Percentiles rank a stretch among this genome's conserved stretches.
These are phyloP conservation scores for Astragalus membranaceus DNA, from an alignment of 306 rosid species.

Conservation along the genomic window DNA sequence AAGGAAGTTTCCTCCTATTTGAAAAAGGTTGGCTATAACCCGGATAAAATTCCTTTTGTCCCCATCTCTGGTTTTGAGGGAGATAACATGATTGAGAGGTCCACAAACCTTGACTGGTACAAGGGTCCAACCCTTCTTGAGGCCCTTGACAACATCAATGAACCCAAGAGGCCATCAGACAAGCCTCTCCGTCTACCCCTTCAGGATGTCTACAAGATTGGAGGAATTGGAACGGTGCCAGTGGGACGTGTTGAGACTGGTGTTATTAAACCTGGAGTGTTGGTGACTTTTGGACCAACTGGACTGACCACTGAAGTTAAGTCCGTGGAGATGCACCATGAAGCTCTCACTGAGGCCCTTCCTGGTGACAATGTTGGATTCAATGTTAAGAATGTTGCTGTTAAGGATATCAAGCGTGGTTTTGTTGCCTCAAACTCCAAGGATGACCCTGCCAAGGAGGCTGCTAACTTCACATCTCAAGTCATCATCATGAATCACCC, in stretches of 20 bases:
- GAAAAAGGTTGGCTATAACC: slow-evolving; percentile 93
- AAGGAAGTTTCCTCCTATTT: slow-evolving; percentile 89
- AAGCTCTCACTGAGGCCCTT: slow-evolving; percentile 69
- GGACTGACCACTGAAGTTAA: slow-evolving; percentile 77
- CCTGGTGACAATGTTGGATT: slow-evolving; percentile 92
- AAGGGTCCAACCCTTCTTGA: slow-evolving; percentile 95
- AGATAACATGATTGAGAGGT: slow-evolving; percentile 88
- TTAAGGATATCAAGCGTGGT: slow-evolving; percentile 96
- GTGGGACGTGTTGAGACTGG: slow-evolving; percentile 95
- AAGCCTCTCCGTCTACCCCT: slow-evolving; percentile 88
- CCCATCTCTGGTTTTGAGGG: slow-evolving; percentile 97
- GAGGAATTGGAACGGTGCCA: slow-evolving; percentile 92
- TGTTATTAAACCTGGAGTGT: slow-evolving; percentile 65
- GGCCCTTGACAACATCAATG: slow-evolving; percentile 66
- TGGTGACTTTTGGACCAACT: slow-evolving; percentile 66
- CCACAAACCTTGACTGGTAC: slow-evolving; percentile 93
- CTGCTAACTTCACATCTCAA: slow-evolving; percentile 79
- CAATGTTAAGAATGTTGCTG: slow-evolving; percentile 90
- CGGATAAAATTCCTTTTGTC: slow-evolving; percentile 74
- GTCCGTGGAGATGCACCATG: slow-evolving; percentile 94
- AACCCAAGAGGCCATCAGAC: slow-evolving; percentile 89
- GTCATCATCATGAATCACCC: slow-evolving; percentile 96
- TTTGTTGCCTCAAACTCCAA: slow-evolving; percentile 85
- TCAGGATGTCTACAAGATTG: slow-evolving; percentile 97
- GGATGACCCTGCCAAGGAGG: slow-evolving; percentile 94